These are phyloP conservation scores for Plenodomus tracheiphilus DNA, from an alignment of 2,329 filamentous ascomycete species.

Conservation along the genomic window DNA sequence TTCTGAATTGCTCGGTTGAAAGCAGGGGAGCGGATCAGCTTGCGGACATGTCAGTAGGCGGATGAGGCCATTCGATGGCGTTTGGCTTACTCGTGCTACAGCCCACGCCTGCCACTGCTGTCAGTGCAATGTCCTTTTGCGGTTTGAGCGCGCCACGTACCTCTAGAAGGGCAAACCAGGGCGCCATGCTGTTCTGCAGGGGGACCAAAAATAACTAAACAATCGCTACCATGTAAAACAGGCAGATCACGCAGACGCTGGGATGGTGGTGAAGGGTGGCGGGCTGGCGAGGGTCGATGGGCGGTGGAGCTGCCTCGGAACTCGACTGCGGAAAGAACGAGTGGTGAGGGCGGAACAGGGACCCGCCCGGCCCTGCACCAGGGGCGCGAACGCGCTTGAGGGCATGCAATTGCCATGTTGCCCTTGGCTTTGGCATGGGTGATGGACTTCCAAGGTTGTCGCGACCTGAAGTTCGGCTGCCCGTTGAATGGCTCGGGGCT, in stretches of 20 bases:
- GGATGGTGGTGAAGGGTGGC: neutral
- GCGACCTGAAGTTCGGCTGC: too few relatives aligned
- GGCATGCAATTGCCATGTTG: neutral
- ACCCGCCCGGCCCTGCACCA: neutral
- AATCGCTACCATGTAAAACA: neutral
- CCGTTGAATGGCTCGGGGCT: too few relatives aligned
- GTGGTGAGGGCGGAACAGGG: constrained; percentile 2
- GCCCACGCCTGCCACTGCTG: constrained; percentile 41
- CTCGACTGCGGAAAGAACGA: constrained; percentile 4
- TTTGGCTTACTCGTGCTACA: constrained; percentile 37
- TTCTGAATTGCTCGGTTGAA: constrained; percentile 59
- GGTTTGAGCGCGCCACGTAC: constrained; percentile 19
- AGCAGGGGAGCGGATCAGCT: constrained; percentile 57
- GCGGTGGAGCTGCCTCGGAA: constrained; percentile 8
- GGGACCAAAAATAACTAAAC: neutral
- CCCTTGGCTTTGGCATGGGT: too few relatives aligned
- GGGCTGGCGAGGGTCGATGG: neutral
- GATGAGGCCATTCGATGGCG: neutral
- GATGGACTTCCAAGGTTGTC: too few relatives aligned
- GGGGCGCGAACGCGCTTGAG: constrained; percentile 9
- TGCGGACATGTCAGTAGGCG: neutral
- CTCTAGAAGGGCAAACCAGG: constrained; percentile 40
- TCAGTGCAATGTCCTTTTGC: constrained; percentile 17
- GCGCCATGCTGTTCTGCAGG: constrained; percentile 20
- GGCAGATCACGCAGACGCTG: constrained; percentile 2